These are phyloP conservation scores for Podospora pseudocomata DNA, from an alignment of 495 filamentous ascomycete species.

Conservation along the genomic window DNA sequence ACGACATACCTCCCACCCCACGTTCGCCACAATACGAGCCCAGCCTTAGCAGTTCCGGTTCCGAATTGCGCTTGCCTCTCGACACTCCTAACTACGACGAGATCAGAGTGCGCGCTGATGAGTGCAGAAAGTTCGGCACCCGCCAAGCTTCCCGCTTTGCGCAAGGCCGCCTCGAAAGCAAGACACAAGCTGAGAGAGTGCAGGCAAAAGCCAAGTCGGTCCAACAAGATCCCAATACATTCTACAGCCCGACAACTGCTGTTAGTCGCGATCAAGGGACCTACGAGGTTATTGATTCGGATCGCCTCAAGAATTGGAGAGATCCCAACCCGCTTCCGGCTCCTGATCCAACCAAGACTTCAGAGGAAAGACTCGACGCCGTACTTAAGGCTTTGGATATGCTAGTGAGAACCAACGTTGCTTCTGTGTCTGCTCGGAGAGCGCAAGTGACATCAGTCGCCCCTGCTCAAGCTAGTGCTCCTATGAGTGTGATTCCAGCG, in stretches of 20 bases:
- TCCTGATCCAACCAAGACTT: background rate
- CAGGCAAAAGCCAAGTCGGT: background rate
- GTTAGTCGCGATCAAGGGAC: conserved; percentile 28
- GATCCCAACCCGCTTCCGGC: conserved; percentile 8
- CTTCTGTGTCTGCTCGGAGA: conserved; percentile 14
- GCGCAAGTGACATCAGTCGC: background rate
- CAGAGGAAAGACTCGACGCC: background rate
- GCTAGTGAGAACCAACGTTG: conserved; percentile 21
- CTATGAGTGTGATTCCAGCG: conserved; percentile 7
- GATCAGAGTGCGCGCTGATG: conserved; percentile 19
- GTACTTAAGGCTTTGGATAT: conserved; percentile 28
- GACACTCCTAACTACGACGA: conserved; percentile 28
- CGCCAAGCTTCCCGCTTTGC: conserved; percentile 14
- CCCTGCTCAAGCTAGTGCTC: background rate
- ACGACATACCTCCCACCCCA: conserved; percentile 73
- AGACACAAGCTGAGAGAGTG: conserved; percentile 20
- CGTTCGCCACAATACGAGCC: conserved; percentile 58
- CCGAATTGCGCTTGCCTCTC: conserved; percentile 21
- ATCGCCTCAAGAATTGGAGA: conserved; percentile 34
- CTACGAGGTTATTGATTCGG: conserved; percentile 32
- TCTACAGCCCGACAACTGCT: conserved; percentile 9
- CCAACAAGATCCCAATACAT: background rate
- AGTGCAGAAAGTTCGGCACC: background rate
- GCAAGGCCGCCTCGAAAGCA: conserved; percentile 19
- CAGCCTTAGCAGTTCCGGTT: conserved; percentile 13